Conservation (phyloP, 2,329 filamentous ascomycete species). For the Trichoderma guizhouense region DNA sequence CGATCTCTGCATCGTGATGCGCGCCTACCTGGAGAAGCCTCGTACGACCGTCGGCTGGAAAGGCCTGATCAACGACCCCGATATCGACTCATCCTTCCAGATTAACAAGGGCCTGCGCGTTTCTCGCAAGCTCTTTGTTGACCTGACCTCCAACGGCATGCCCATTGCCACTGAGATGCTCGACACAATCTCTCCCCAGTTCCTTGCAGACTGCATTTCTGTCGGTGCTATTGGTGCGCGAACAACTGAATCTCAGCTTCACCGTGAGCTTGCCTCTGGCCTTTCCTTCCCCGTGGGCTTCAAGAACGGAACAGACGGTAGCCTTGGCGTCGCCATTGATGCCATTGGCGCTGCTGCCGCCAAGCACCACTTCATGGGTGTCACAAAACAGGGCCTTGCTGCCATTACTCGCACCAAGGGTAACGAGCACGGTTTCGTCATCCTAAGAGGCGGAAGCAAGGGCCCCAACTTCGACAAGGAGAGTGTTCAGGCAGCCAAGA, state of each 20-base stretch:
- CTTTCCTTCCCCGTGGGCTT: constrained; percentile 97
- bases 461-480: constrained; percentile 92
- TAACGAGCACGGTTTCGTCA: constrained; percentile 97
- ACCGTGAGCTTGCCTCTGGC: constrained; percentile 91
- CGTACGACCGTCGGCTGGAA: constrained; percentile 99
- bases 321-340: constrained; percentile 86
- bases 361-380: constrained; percentile 97
- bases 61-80: constrained; percentile 97
- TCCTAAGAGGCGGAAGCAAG: constrained; percentile 84
- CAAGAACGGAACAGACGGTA: constrained; percentile 98
- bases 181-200: constrained; percentile 97
- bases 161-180: constrained; percentile 98
- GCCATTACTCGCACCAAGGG: constrained; percentile 91
- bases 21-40: constrained; percentile 97
- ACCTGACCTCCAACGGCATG: constrained; percentile 82
- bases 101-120: constrained; percentile 98
- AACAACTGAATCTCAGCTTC: constrained; percentile 94
- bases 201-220: constrained; percentile 91
- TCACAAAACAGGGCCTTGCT: constrained; percentile 94
- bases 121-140: constrained; percentile 88
- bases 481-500: constrained; percentile 74
- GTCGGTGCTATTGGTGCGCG: constrained; percentile 93
- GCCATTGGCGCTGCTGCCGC: constrained; percentile 83
- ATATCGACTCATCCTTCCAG: constrained; percentile 94
- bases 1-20: constrained; percentile 93